phyloP scores from a whole-genome alignment of 2,329 filamentous ascomycete species.

The Paracoccidioides brasiliensis region DNA sequence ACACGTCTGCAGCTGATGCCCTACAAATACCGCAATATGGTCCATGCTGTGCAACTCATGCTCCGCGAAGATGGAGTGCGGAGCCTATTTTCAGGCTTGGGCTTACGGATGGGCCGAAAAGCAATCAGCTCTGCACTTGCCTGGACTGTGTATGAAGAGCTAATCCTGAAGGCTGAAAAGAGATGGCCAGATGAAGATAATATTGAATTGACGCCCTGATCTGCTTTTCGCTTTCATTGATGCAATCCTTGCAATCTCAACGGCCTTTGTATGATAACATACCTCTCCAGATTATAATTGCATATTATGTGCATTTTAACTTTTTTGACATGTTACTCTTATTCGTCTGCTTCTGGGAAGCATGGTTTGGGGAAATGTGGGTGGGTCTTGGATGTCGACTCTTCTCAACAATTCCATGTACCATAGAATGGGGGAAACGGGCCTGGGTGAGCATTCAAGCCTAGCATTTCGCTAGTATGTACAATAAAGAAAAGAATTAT shows the following conservation, averaged over 20 bases:
- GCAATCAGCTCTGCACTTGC: conserved; percentile 87
- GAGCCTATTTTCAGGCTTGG: conserved; percentile 75
- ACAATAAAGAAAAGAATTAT: neutral
- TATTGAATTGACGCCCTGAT: conserved; percentile 9
- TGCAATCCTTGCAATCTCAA: neutral
- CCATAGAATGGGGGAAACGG: neutral
- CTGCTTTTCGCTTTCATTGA: neutral
- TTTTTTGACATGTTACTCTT: conserved; percentile 1
- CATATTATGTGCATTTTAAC: neutral
- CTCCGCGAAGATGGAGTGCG: conserved; percentile 65
- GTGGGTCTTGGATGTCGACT: neutral
- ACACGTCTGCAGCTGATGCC: conserved; percentile 89
- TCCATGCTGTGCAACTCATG: conserved; percentile 65
- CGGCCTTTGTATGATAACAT: neutral
- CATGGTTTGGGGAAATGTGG: neutral
- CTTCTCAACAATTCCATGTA: neutral
- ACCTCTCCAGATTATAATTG: neutral
- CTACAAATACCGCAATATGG: conserved; percentile 65
- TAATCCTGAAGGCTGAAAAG: conserved; percentile 60
- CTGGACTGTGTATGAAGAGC: conserved; percentile 93
- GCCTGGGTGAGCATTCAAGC: neutral
- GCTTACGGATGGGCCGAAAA: conserved; percentile 77
- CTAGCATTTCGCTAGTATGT: neutral
- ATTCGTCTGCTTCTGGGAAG: neutral
- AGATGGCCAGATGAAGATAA: conserved; percentile 23